phyloP scores from a whole-genome alignment of 768 basidiomycete species.

The Lentinus brumalis region DNA sequence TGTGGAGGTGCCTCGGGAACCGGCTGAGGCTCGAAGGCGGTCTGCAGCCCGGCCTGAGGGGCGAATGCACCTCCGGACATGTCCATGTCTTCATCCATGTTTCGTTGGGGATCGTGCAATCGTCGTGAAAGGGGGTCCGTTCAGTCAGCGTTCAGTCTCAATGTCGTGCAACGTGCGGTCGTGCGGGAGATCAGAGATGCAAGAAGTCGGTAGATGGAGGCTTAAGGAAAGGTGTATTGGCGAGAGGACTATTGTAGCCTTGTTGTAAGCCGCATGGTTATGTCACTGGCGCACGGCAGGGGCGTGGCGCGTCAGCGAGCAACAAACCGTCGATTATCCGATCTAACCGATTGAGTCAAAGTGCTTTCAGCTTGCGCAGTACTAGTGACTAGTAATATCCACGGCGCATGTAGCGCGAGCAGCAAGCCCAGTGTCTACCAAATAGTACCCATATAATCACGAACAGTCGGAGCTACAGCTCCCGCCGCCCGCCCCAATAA shows the following conservation, averaged over 20 bases:
- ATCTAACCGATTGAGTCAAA: conserved; percentile 23
- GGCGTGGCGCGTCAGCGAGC: conserved; percentile 32
- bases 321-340: conserved; percentile 20
- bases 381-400: background rate
- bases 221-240: conserved; percentile 15
- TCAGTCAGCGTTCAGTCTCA: background rate
- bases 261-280: conserved; percentile 24
- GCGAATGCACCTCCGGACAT: conserved; percentile 43
- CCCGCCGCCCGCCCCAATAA: conserved; percentile 53
- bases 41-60: background rate
- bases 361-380: too few species aligned
- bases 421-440: background rate
- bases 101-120: conserved; percentile 24
- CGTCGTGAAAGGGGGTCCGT: background rate
- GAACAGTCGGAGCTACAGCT: conserved; percentile 32
- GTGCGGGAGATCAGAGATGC: background rate
- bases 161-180: background rate
- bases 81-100: conserved; percentile 84
- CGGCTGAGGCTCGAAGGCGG: conserved; percentile 11
- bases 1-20: conserved; percentile 32
- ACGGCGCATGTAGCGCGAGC: background rate
- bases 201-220: conserved; percentile 16
- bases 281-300: conserved; percentile 17
- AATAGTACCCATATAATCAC: background rate
- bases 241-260: conserved; percentile 22